Base-by-base conservation (phyloP, 345 rosid genomes). In the Bruguiera parviflora region DNA sequence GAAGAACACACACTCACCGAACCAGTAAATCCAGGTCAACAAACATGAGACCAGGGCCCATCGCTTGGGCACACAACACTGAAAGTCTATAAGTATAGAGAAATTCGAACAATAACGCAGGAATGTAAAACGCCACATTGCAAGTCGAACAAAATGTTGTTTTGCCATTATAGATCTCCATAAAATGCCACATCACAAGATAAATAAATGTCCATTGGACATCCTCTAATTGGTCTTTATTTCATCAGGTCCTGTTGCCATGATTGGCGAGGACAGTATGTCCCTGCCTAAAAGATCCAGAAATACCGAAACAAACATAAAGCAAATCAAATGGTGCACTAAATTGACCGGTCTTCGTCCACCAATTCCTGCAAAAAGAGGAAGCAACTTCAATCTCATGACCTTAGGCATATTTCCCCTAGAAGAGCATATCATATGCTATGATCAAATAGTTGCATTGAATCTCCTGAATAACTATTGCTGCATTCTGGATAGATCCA, bases 291-390 rank as follows among this genome's bases (percentile, higher is more conserved):
- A 24, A 60, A 64, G 31, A 58, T 59, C 52, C 72, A 72, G 62
- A 65, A 76, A 70, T 52, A 32, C 22, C 39, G 61, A 72, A 28
- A 65, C 24, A 55, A 58, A 63, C 57, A 67, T 43, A 53, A 63
- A 67, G 51, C 62, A 75, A 73, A 68, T 59, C 31, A 47, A 33
- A 56, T 24, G 49, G 49, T 43, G 16, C 59, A 56, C 6, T 18
- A 27, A 27, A 56, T 56, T 27, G 16, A 10, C 2, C 13, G 31
- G 6, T 21, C 31, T 24, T 8, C 0, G n/a, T 68, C 53, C 68
- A 32, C 49, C 71, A 39, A 31, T 13, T 58, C 80, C 83, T 80
- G 83, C 65, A 66, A 58, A 70, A 16, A 51, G 6, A 53, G 15
- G 49, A 39, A 58, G 63, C 2, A 1, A 27, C 5, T 10, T 55